Evolutionary conservation across 2,329 filamentous ascomycete genomes (phyloP).

Genomic region (Diaporthe citri): DNA sequence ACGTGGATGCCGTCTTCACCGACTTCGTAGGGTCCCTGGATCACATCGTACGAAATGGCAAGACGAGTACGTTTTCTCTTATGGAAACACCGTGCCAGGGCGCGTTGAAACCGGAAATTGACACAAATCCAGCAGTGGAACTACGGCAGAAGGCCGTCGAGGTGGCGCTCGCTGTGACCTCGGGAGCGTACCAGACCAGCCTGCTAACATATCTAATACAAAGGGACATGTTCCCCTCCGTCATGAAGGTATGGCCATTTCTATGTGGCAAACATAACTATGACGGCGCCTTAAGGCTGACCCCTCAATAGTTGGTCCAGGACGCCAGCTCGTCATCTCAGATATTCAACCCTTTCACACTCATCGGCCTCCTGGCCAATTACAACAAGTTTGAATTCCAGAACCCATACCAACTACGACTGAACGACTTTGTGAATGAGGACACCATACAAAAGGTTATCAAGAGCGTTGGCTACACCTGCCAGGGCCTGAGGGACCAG

Average conservation of each 20-base stretch:
- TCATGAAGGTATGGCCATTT: conserved; percentile 81
- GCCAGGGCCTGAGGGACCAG: conserved; percentile 74
- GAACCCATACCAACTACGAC: conserved; percentile 91
- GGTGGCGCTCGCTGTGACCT: conserved; percentile 84
- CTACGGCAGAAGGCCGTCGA: conserved; percentile 84
- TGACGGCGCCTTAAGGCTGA: conserved; percentile 2
- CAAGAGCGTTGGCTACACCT: conserved; percentile 79
- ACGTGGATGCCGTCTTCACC: conserved; percentile 87
- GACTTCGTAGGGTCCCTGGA: conserved; percentile 90
- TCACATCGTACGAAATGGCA: conserved; percentile 82
- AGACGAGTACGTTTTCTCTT: conserved; percentile 63
- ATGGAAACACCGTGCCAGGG: background rate
- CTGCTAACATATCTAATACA: conserved; percentile 96
- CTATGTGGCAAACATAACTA: too few relatives aligned
- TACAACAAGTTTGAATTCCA: conserved; percentile 99
- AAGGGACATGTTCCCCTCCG: conserved; percentile 89
- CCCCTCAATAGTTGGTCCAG: conserved; percentile 76
- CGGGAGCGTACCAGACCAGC: conserved; percentile 96
- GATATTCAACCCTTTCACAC: conserved; percentile 80
- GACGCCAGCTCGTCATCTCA: conserved; percentile 76
- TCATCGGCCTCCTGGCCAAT: conserved; percentile 90
- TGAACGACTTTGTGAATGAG: conserved; percentile 97
- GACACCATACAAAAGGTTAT: conserved; percentile 86
- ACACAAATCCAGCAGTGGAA: conserved; percentile 66
- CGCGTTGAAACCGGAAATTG: conserved; percentile 41